Conservation (phyloP, 148 eudicot species). For the Agrostemma githago region DNA sequence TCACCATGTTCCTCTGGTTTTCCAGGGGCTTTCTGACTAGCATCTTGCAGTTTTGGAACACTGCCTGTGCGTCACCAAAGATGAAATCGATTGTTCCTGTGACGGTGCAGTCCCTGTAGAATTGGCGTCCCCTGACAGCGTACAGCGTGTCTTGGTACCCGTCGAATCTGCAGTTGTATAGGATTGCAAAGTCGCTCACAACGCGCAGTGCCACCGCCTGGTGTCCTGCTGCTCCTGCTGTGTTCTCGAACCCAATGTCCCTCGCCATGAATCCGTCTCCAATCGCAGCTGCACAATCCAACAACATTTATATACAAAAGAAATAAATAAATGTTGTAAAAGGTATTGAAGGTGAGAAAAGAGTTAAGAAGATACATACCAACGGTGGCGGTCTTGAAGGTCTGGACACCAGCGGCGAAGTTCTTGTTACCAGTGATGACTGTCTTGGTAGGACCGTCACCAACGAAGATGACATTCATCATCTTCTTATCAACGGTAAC, state of each 20-base stretch:
- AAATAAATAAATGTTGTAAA: not conserved
- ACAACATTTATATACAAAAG: not conserved
- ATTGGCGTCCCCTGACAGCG: slow-evolving; percentile 45
- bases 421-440: slow-evolving; percentile 49
- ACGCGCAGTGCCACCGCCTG: slow-evolving; percentile 37
- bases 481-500: slow-evolving; percentile 35
- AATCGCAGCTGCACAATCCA: slow-evolving; percentile 20
- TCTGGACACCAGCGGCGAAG: slow-evolving; percentile 36
- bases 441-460: slow-evolving; percentile 62
- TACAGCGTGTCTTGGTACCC: slow-evolving; percentile 39
- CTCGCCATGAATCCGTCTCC: slow-evolving; percentile 41
- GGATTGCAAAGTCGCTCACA: slow-evolving; percentile 29
- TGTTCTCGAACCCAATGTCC: slow-evolving; percentile 38
- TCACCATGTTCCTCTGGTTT: slow-evolving; percentile 44
- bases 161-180: slow-evolving; percentile 33
- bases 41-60: slow-evolving; percentile 60
- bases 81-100: slow-evolving; percentile 66
- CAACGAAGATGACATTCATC: slow-evolving; percentile 53
- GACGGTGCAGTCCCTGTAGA: slow-evolving; percentile 55
- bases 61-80: slow-evolving; percentile 52
- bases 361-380: slow-evolving; percentile 30
- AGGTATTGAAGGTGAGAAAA: not conserved
- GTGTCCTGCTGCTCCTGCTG: slow-evolving; percentile 31
- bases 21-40: slow-evolving; percentile 41
- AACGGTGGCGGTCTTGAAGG: slow-evolving; percentile 50